Base-by-base conservation (phyloP, 83 land plant genomes). In the Isoetes engelmannii region DNA sequence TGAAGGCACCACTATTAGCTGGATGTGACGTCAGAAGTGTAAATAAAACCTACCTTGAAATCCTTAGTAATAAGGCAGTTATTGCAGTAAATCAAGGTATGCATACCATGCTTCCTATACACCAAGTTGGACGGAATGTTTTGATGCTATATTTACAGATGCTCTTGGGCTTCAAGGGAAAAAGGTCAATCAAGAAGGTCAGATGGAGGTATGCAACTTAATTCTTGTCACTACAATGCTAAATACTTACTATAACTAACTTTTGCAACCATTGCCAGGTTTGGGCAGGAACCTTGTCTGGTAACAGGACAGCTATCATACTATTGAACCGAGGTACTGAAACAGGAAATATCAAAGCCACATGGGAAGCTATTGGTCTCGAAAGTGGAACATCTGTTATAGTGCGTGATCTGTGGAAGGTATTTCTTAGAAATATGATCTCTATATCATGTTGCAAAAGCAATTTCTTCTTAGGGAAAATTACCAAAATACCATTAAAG, bases 321-420 rank as follows among this genome's bases (percentile, higher is more conserved):
- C 57, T 89, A 21, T 64, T 83, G 66, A 89, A 89, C 68, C 70
- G 83, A 45, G 75, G 85, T 3, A 61, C 73, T 4, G 7, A 20
- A 20, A 17, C 61, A 0, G 69, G 46, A 13, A n/a, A 65, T 4
- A 83, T 89, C 21, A 81, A 80, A 3, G 91, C 86, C 13, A n/a
- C 63, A 12, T 89, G 85, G 83, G 79, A 73, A 51, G 89, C 85
- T 68, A 83, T 89, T 71, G 85, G 82, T 43, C 74, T 87, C 8
- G 70, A 77, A 7, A 43, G 48, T 37, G 70, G 75, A 0, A 73
- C 79, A 7, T 44, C 69, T 12, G 88, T 88, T 8, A 58, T 71
- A 69, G 86, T 80, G n/a, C 65, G 92, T 59, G 92, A 89, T 71
- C 57, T 89, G 19, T 89, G 92, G 94, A 76, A 75, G 92, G 86